Evolutionary conservation across 495 filamentous ascomycete genomes (phyloP).

Genomic region (Hypoxylon rickii): DNA sequence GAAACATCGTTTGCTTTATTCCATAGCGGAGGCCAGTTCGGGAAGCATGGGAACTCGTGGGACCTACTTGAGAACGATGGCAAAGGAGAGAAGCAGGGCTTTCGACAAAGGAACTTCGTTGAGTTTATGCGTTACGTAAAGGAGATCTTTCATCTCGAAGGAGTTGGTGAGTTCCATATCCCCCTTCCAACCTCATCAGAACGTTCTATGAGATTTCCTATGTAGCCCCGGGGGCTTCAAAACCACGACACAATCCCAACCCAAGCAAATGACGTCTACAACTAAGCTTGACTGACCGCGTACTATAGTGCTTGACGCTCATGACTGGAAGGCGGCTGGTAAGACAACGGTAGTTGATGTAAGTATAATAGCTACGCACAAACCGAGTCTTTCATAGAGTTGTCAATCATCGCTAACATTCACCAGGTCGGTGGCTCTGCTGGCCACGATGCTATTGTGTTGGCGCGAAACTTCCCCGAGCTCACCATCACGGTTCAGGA

Average conservation of each 20-base stretch:
- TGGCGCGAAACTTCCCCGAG: slow-evolving; percentile 38
- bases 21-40: slow-evolving; percentile 32
- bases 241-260: too few species aligned
- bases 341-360: slow-evolving; percentile 43
- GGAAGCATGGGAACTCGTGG: slow-evolving; percentile 36
- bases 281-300: too few species aligned
- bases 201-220: neutral
- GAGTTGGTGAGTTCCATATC: slow-evolving; percentile 17
- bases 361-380: slow-evolving; percentile 5
- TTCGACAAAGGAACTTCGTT: slow-evolving; percentile 35
- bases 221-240: neutral
- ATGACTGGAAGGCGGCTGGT: slow-evolving; percentile 38
- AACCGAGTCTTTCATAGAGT: too few species aligned
- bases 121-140: slow-evolving; percentile 38
- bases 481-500: slow-evolving; percentile 45
- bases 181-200: neutral
- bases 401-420: slow-evolving; percentile 22
- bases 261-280: too few species aligned
- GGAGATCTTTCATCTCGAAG: slow-evolving; percentile 38
- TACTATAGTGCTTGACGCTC: slow-evolving; percentile 28
- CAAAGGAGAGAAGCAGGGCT: slow-evolving; percentile 37
- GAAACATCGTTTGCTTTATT: slow-evolving; percentile 37
- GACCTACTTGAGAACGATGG: slow-evolving; percentile 41
- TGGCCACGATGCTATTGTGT: slow-evolving; percentile 33
- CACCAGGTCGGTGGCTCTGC: slow-evolving; percentile 36